phyloP scores from a whole-genome alignment of 176 grass and related monocot species.

The Triticum aestivum region DNA sequence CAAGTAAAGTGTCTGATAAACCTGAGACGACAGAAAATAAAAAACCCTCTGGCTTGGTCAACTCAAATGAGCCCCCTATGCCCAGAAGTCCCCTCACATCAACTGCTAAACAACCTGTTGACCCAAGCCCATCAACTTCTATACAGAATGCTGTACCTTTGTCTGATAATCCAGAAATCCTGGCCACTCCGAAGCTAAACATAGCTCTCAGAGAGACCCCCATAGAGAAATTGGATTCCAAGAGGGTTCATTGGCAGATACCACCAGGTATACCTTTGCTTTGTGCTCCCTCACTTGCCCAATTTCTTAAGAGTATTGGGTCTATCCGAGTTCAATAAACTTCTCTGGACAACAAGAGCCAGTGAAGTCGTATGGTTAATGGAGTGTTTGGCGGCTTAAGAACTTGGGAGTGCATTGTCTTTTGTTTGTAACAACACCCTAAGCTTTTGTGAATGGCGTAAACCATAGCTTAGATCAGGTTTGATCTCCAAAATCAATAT shows the following conservation, averaged over 20 bases:
- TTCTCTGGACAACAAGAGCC: conserved; percentile 12
- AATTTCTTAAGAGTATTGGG: conserved; percentile 27
- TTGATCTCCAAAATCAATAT: conserved; percentile 17
- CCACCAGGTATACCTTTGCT: conserved; percentile 84
- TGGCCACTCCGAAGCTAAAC: conserved; percentile 24
- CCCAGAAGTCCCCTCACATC: conserved; percentile 21
- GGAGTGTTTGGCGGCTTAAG: background rate
- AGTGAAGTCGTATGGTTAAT: conserved; percentile 10
- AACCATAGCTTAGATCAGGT: conserved; percentile 9
- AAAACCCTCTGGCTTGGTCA: conserved; percentile 32
- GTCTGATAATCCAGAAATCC: conserved; percentile 40
- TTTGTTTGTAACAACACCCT: background rate
- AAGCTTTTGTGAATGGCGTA: conserved; percentile 1
- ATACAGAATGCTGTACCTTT: conserved; percentile 15
- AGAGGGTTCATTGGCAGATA: conserved; percentile 63
- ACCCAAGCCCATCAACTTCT: conserved; percentile 30
- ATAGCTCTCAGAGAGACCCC: conserved; percentile 36
- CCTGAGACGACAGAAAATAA: conserved; percentile 27
- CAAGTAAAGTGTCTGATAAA: conserved; percentile 46
- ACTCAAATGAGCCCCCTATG: conserved; percentile 1
- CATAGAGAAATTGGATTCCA: conserved; percentile 70
- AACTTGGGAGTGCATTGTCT: conserved; percentile 5
- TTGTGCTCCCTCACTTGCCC: conserved; percentile 38
- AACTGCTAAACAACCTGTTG: conserved; percentile 23
- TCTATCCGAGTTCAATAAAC: background rate